Conservation (phyloP, 208 protist species). For the Trypanosoma mega region DNA sequence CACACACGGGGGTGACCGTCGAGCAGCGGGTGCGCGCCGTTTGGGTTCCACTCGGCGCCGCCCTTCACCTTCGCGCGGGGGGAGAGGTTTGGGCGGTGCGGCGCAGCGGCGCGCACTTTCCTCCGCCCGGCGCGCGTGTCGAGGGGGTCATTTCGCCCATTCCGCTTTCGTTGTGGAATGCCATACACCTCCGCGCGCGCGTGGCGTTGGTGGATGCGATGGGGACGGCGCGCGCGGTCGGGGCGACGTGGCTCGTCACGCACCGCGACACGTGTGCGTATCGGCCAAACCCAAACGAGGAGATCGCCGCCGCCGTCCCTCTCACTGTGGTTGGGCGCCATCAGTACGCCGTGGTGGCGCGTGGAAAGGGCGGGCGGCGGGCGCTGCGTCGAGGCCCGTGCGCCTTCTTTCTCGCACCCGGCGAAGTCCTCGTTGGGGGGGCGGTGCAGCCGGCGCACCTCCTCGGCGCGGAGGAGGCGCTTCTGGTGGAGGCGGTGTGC, state of each 20-base stretch:
- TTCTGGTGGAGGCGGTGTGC: constrained; percentile 57
- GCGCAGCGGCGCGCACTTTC: too few relatives aligned
- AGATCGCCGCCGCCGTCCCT: constrained; percentile 26
- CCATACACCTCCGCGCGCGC: constrained; percentile 83
- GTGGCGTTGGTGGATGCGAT: too few relatives aligned
- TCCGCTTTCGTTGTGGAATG: constrained; percentile 70
- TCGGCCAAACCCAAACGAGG: constrained; percentile 65
- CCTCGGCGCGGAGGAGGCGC: constrained; percentile 47
- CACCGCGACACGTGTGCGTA: constrained; percentile 37
- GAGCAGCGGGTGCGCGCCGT: constrained; percentile 42
- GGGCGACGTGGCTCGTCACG: constrained; percentile 88
- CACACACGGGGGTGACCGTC: constrained; percentile 66
- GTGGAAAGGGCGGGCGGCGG: constrained; percentile 9
- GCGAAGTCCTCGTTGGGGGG: constrained; percentile 39
- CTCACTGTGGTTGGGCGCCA: constrained; percentile 17
- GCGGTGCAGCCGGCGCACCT: constrained; percentile 34
- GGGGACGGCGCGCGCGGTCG: constrained; percentile 21
- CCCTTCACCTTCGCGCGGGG: constrained; percentile 42
- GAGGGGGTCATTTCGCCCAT: too few relatives aligned
- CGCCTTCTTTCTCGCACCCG: constrained; percentile 67
- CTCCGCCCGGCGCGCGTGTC: too few relatives aligned
- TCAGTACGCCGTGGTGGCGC: constrained; percentile 37
- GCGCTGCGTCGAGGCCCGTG: constrained; percentile 38
- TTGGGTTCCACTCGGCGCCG: constrained; percentile 44
- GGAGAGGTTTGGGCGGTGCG: constrained; percentile 37